These are phyloP conservation scores for Dioszegia crocea DNA, from an alignment of 768 basidiomycete species.

Conservation along the genomic window DNA sequence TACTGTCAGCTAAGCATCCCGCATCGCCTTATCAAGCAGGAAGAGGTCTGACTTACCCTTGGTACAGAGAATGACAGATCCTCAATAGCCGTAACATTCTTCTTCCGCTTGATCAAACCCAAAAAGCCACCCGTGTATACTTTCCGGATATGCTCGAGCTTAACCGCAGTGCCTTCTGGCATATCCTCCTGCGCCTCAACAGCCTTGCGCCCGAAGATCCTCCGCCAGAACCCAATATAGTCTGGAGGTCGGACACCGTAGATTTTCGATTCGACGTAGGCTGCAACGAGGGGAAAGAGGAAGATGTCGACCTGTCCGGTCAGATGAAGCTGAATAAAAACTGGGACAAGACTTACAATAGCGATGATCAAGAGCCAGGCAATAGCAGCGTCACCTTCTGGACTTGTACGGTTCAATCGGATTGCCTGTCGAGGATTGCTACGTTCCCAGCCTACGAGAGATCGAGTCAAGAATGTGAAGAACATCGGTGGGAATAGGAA, in stretches of 20 bases:
- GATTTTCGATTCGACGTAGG: constrained; percentile 58
- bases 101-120: constrained; percentile 21
- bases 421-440: constrained; percentile 57
- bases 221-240: constrained; percentile 3
- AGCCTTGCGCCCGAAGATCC: neutral
- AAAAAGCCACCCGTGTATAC: constrained; percentile 17
- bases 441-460: constrained; percentile 66
- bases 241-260: constrained; percentile 57
- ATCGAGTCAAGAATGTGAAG: constrained; percentile 67
- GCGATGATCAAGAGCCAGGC: constrained; percentile 63
- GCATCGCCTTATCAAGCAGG: neutral
- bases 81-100: constrained; percentile 59
- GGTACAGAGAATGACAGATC: constrained; percentile 69
- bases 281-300: constrained; percentile 67
- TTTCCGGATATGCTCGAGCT: constrained; percentile 20
- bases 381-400: constrained; percentile 57
- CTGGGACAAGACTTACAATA: constrained; percentile 55
- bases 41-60: constrained; percentile 40
- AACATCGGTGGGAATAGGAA: constrained; percentile 71
- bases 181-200: neutral
- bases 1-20: neutral
- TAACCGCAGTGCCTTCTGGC: constrained; percentile 15
- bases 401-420: constrained; percentile 57
- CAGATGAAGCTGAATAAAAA: too few species aligned
- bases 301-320: constrained; percentile 62